phyloP scores from a whole-genome alignment of 805 yeast species.

The Suhomyces sp. region DNA sequence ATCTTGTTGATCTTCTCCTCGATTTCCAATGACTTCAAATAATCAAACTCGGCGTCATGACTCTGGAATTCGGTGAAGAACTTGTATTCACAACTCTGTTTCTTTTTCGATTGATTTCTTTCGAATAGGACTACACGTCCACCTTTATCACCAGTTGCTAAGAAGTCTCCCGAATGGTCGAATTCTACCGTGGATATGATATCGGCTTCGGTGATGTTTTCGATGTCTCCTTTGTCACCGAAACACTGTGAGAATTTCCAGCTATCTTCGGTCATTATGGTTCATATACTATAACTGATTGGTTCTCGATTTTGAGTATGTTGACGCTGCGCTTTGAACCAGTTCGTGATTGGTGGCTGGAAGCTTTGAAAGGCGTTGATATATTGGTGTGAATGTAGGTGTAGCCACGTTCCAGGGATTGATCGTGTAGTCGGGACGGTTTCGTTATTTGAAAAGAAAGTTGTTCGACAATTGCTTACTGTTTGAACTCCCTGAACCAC shows the following conservation, averaged over 20 bases:
- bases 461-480: too few relatives aligned
- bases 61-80: constrained; percentile 96
- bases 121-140: constrained; percentile 97
- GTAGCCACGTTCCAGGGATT: too few relatives aligned
- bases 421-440: too few relatives aligned
- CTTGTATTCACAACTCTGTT: constrained; percentile 76
- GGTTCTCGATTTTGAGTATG: too few relatives aligned
- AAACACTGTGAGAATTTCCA: constrained; percentile 97
- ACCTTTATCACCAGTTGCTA: constrained; percentile 98
- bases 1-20: constrained; percentile 98
- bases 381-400: too few relatives aligned
- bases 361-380: too few relatives aligned
- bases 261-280: constrained; percentile 30
- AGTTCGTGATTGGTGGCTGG: too few relatives aligned
- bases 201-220: constrained; percentile 93
- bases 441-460: too few relatives aligned
- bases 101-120: constrained; percentile 71
- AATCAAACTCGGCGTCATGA: constrained; percentile 98
- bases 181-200: constrained; percentile 96
- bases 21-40: constrained; percentile 90
- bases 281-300: not conserved
- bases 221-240: constrained; percentile 98
- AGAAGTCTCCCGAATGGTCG: constrained; percentile 88
- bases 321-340: too few relatives aligned
- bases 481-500: too few relatives aligned